These are phyloP conservation scores for Eucommia ulmoides DNA, from an alignment of 257 asterid species.

Conservation along the genomic window DNA sequence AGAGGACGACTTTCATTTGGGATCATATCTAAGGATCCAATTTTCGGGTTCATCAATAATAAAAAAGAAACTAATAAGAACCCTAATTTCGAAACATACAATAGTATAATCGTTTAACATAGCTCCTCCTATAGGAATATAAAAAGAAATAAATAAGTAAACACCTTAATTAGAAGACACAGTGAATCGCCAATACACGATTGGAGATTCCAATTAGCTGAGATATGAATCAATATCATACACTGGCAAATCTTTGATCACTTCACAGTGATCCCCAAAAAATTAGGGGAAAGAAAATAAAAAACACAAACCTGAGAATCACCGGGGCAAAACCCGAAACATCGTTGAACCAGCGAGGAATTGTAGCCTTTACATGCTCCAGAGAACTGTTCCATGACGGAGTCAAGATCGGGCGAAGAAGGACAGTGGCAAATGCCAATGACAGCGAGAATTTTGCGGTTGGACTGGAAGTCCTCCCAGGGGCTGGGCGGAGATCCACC, in stretches of 20 bases:
- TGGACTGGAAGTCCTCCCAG: conserved; percentile 95
- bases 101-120: too few relatives aligned
- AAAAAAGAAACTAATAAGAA: too few relatives aligned
- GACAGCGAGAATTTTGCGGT: conserved; percentile 79
- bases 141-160: too few relatives aligned
- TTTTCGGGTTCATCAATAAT: too few relatives aligned
- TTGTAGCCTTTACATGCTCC: conserved; percentile 57
- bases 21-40: too few relatives aligned
- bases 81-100: too few relatives aligned
- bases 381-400: conserved; percentile 47
- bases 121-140: too few relatives aligned
- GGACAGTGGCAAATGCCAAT: conserved; percentile 90
- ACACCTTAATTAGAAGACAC: too few relatives aligned
- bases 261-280: too few relatives aligned
- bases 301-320: conserved; percentile 64
- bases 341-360: conserved; percentile 76
- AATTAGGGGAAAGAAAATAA: not conserved
- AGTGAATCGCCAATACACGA: too few relatives aligned
- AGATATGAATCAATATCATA: not conserved
- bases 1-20: too few relatives aligned
- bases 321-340: conserved; percentile 90
- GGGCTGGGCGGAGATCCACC: conserved; percentile 94
- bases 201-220: not conserved
- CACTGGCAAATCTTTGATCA: too few relatives aligned
- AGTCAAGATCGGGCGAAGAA: conserved; percentile 70